Evolutionary conservation across 306 rosid genomes (phyloP), one percentile per base, ranked within the genome.

Genomic region (Glycine latifolia): DNA sequence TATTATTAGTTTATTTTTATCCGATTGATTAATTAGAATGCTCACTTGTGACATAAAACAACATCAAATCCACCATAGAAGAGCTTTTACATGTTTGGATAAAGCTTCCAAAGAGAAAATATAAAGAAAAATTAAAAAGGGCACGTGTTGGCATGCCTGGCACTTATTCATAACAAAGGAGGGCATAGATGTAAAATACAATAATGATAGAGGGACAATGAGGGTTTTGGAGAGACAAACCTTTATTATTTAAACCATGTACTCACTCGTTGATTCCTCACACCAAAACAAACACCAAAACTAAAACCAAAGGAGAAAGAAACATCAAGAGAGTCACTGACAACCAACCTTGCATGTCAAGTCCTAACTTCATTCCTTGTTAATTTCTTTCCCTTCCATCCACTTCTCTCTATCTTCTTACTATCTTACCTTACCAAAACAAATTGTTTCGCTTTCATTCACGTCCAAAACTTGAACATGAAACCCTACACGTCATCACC

Each of bases 221-320:
- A 65, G 59, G 60, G 59, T 70, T 70, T 70, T 48, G 75, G 75
- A 48, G 75, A 47, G 75, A 6, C 43, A 48, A 3, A 13, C 3
- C 7, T 67, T 83, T 26, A 84, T 85, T 87, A 87, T 87, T 82
- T 87, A 87, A 82, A 79, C 85, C 78, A 56, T 50, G 15, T 41
- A 65, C 66, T 79, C 83, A 82, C 85, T 85, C 39, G 41, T 17
- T 69, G 41, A 46, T 69, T 47, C 74, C 41, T 0, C 88, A 78
- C 86, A 78, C 71, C 14, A 20, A 20, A 20, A 20, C 26, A 20
- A 20, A 20, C 26, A 20, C 26, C 26, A n/a, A 67, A 67, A 67
- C 72, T 49, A 67, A 79, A 67, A 76, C 73, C 17, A 49, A 63
- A 59, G 13, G 74, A 26, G 71, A 44, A 53, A 81, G 89, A 86